Evolutionary conservation across 1,284 basidiomycete species (phyloP), one percentile per base, ranked within the genome.

Genomic region (Pseudozyma thailandica): DNA sequence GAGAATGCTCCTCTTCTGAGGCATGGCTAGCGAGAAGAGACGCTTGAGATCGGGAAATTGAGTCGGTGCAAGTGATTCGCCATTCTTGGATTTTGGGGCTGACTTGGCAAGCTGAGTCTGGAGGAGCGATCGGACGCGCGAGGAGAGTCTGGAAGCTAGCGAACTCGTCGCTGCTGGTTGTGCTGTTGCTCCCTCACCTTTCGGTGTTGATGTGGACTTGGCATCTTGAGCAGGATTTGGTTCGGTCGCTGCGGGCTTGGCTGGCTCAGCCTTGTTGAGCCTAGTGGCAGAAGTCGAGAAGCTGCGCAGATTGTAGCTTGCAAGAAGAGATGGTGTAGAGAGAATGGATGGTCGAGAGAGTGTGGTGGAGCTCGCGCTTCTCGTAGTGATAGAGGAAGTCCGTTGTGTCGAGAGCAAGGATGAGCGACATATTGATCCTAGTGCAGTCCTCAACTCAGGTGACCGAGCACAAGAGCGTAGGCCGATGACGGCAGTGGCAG

Each of bases 1-100:
- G 25, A 79, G 28, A 46, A 83, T 71, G 35, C 59, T 72, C 10
- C 69, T 56, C 46, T 65, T 65, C 52, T 83, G 76, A 28, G 82
- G 75, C 51, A 74, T 51, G 18, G 82, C 82, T 3, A 83, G 76
- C 20, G 71, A 62, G 37, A 79, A 55, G 28, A 83, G 70, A 9
- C 81, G 69, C 25, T 50, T 54, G 25, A 82, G 52, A 50, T 80
- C 78, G 4, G 81, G 81, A 41, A 75, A 82, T 5, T 61, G 65
- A 41, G 72, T 58, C 7, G 76, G 71, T 3, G 64, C 50, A 6
- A 64, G 55, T 18, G 58, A 63, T 8, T 51, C 52, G 30, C 63
- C 59, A 50, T 72, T 56, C 16, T 63, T 68, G 28, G 63, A 63
- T 42, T 68, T 68, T 13, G 64, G 57, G 1, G 64, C 60, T 16